Percentiles rank a stretch among this genome's conserved stretches.
Conservation (phyloP, 148 eudicot genomes). For the Diospyros kaki region DNA sequence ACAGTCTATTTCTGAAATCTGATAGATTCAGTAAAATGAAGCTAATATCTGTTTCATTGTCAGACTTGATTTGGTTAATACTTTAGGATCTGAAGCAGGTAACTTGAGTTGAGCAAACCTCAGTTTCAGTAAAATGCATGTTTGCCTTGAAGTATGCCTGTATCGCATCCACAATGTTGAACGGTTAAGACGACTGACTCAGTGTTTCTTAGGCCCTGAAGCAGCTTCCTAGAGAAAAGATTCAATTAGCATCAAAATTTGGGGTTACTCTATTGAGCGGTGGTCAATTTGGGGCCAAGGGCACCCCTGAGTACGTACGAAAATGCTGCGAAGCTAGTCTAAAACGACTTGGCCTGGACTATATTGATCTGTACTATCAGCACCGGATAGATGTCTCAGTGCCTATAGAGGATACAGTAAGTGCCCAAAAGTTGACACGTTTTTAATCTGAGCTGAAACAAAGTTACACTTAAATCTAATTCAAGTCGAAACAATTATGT, state of each 20-base stretch:
- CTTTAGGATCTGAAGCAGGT: background rate
- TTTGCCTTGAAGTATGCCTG: no score
- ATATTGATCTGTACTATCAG: conserved; percentile 48
- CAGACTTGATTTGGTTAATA: background rate
- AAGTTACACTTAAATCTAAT: no score
- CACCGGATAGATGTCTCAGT: conserved; percentile 38
- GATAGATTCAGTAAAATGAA: background rate
- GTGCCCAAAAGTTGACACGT: background rate
- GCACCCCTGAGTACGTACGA: conserved; percentile 39
- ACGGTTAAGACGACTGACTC: no score
- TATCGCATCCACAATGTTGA: no score
- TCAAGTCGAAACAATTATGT: no score
- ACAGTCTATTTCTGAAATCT: background rate
- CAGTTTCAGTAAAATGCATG: no score
- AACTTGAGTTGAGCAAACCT: background rate
- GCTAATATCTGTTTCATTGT: background rate
- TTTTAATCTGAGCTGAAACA: no score
- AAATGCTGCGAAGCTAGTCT: conserved; percentile 43
- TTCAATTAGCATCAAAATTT: conserved; percentile 44
- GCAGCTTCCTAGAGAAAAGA: conserved; percentile 32
- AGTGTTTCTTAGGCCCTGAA: conserved; percentile 28
- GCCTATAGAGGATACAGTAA: conserved; percentile 47
- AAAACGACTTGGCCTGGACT: conserved; percentile 36
- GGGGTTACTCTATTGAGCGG: conserved; percentile 16
- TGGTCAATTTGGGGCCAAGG: conserved; percentile 15